Evolutionary conservation across 495 filamentous ascomycete species (phyloP).

Genomic region (Neurospora sp.): DNA sequence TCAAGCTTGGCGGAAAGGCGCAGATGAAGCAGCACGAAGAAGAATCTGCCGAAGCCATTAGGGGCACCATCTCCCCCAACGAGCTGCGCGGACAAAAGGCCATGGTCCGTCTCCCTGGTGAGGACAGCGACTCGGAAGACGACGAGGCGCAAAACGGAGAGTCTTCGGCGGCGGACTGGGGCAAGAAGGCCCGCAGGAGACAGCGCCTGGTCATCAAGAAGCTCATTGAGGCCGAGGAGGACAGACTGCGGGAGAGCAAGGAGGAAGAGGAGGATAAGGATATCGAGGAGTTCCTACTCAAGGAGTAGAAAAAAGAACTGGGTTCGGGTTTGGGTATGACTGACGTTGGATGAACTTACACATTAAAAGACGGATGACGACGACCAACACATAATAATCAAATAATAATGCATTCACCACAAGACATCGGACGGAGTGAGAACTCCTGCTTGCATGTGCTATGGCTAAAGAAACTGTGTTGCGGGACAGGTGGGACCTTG

Average conservation of each 20-base stretch:
- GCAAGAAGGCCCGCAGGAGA: conserved; percentile 50
- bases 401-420: background rate
- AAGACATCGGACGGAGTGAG: background rate
- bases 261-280: conserved; percentile 56
- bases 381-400: background rate
- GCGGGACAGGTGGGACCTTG: background rate
- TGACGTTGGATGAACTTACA: background rate
- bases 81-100: conserved; percentile 34
- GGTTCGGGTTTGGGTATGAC: background rate
- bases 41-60: conserved; percentile 21
- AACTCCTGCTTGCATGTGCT: background rate
- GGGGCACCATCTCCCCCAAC: conserved; percentile 38
- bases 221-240: conserved; percentile 41
- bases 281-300: conserved; percentile 60
- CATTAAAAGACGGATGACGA: background rate
- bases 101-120: conserved; percentile 38
- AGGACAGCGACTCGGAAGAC: conserved; percentile 44
- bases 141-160: conserved; percentile 21
- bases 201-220: conserved; percentile 51
- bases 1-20: conserved; percentile 33
- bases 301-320: conserved; percentile 13
- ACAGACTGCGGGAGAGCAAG: conserved; percentile 29
- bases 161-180: conserved; percentile 40
- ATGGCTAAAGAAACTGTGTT: background rate
- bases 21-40: conserved; percentile 39